phyloP scores from a whole-genome alignment of 257 asterid genomes.

The Solanum neorickii region DNA sequence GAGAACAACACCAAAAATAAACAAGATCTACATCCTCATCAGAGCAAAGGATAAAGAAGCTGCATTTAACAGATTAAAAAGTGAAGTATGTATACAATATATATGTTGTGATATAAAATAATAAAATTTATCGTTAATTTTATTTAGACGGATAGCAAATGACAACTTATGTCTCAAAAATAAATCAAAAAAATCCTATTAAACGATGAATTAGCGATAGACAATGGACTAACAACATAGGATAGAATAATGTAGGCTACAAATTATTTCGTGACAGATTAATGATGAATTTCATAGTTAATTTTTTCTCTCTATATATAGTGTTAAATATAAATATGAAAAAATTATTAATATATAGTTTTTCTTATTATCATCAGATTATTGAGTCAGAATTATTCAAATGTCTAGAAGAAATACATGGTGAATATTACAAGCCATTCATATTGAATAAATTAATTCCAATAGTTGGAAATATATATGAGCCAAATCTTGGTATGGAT shows the following conservation, averaged over 20 bases:
- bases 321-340: too few relatives aligned
- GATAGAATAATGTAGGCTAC: background rate
- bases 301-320: background rate
- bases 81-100: background rate
- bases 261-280: background rate
- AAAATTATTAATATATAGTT: background rate
- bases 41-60: background rate
- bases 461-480: conserved; percentile 30
- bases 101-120: background rate
- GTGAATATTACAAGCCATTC: conserved; percentile 15
- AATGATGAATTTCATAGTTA: background rate
- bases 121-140: fast-evolving
- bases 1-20: conserved; percentile 23
- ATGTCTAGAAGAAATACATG: conserved; percentile 18
- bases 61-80: background rate
- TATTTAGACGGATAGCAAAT: background rate
- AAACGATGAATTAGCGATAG: background rate
- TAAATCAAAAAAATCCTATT: background rate
- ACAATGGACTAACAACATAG: too few relatives aligned
- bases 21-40: background rate
- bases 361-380: background rate
- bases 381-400: conserved; percentile 21
- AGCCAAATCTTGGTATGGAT: conserved; percentile 43
- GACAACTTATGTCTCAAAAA: background rate
- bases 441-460: conserved; percentile 24